Evolutionary conservation across 2,329 filamentous ascomycete species (phyloP).

Genomic region (Aspergillus novofumigatus): DNA sequence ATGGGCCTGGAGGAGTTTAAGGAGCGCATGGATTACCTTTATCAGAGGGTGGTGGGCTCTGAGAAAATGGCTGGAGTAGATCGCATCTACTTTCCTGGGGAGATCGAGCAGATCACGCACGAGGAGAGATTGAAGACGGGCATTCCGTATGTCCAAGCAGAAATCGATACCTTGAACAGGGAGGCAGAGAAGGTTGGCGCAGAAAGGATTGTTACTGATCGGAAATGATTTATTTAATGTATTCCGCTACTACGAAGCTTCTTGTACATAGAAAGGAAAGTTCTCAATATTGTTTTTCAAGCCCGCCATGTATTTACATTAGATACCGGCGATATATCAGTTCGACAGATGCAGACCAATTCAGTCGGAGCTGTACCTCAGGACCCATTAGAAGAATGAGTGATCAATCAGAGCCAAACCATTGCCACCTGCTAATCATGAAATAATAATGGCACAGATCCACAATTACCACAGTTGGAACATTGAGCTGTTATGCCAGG

Average conservation of each 20-base stretch:
- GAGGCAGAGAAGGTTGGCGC: slow-evolving; percentile 46
- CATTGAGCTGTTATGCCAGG: neutral
- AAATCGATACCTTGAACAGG: slow-evolving; percentile 47
- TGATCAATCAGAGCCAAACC: neutral
- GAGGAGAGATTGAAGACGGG: slow-evolving; percentile 39
- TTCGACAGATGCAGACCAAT: neutral
- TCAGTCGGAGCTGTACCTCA: neutral
- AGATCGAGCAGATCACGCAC: slow-evolving; percentile 51
- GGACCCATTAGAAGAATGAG: no score
- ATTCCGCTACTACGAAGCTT: neutral
- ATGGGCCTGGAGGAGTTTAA: slow-evolving; percentile 67
- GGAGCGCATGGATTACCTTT: slow-evolving; percentile 55
- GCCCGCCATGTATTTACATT: neutral
- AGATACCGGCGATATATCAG: neutral
- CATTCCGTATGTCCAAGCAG: slow-evolving; percentile 48
- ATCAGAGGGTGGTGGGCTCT: slow-evolving; percentile 49
- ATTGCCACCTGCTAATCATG: neutral
- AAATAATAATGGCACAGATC: neutral
- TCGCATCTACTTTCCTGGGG: slow-evolving; percentile 55
- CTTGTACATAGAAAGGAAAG: neutral
- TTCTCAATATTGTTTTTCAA: neutral
- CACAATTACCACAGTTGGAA: neutral
- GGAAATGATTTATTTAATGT: neutral
- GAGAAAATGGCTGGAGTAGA: slow-evolving; percentile 53
- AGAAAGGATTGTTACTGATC: neutral